Conservation (phyloP, 768 basidiomycete genomes). For the Amanita jacksonii region DNA sequence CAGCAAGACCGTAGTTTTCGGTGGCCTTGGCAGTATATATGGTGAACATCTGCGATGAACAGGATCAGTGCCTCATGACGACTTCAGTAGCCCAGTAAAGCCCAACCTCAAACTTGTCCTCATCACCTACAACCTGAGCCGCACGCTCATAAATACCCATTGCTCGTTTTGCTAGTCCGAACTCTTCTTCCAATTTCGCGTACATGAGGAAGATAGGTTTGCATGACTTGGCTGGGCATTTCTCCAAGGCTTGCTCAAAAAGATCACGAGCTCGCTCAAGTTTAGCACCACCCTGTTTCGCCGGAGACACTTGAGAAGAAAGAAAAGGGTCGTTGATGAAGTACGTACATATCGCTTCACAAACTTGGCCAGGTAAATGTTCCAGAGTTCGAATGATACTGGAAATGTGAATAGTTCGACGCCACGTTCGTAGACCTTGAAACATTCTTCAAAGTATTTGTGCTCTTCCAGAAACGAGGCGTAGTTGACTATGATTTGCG, state of each 20-base stretch:
- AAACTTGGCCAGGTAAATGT: slow-evolving; percentile 96
- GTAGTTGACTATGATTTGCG: slow-evolving; percentile 95
- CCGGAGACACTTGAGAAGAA: slow-evolving; percentile 5
- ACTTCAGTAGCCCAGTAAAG: background rate
- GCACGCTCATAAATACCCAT: slow-evolving; percentile 97
- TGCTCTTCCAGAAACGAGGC: slow-evolving; percentile 97
- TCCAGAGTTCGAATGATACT: slow-evolving; percentile 98
- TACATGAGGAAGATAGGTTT: slow-evolving; percentile 96
- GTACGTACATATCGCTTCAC: slow-evolving; percentile 87
- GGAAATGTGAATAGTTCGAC: slow-evolving; percentile 98
- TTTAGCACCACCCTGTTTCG: slow-evolving; percentile 80
- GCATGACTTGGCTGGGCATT: slow-evolving; percentile 90
- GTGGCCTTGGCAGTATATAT: slow-evolving; percentile 98
- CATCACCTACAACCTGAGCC: slow-evolving; percentile 72
- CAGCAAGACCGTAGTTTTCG: slow-evolving; percentile 90
- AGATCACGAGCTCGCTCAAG: slow-evolving; percentile 94
- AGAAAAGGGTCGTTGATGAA: too few relatives aligned
- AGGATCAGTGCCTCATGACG: background rate
- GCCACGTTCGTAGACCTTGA: slow-evolving; percentile 98
- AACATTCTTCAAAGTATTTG: slow-evolving; percentile 96
- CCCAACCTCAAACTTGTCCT: slow-evolving; percentile 92
- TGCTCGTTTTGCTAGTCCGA: slow-evolving; percentile 89
- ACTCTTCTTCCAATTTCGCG: slow-evolving; percentile 90
- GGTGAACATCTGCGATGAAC: slow-evolving; percentile 74
- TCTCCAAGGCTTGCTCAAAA: slow-evolving; percentile 95